A percentile compares a stretch with the other conserved stretches of the same genome.
These are phyloP conservation scores for Blepharisma undulans DNA, from an alignment of 169 alveolate species.

Conservation along the genomic window DNA sequence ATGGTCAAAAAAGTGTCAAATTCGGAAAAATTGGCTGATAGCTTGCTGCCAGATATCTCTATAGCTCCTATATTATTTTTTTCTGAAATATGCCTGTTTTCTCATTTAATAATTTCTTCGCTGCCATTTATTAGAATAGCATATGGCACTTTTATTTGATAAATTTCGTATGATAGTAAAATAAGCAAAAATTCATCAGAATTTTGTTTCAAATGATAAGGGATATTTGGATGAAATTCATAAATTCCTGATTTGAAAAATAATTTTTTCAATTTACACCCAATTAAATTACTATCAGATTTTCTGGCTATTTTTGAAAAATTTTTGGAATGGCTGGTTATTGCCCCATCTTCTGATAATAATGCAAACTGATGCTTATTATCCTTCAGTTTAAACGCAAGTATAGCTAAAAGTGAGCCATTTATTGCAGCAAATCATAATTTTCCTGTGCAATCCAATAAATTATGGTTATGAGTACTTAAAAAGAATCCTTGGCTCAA, in stretches of 20 bases:
- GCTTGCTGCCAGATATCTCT: too few species aligned
- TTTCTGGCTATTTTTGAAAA: not conserved
- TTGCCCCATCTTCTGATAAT: not conserved
- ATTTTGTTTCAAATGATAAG: not conserved
- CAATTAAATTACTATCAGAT: not conserved
- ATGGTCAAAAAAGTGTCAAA: not conserved
- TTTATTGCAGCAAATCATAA: not conserved
- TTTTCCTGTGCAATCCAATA: not conserved
- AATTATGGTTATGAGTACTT: too few species aligned
- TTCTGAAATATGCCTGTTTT: too few species aligned
- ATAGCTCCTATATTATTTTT: not conserved
- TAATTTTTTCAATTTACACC: not conserved
- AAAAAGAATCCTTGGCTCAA: not conserved
- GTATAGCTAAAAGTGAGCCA: not conserved
- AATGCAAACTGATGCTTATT: not conserved
- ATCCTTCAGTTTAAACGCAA: not conserved
- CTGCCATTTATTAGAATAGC: not conserved
- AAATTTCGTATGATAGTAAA: not conserved
- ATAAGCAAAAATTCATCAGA: not conserved
- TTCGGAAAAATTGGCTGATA: not conserved
- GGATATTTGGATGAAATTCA: not conserved
- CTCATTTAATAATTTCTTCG: not conserved
- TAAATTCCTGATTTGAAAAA: not conserved
- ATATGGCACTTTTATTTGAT: not conserved
- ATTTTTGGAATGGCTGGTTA: not conserved